These are phyloP conservation scores for Bruguiera parviflora DNA, from an alignment of 345 rosid species.

Conservation along the genomic window DNA sequence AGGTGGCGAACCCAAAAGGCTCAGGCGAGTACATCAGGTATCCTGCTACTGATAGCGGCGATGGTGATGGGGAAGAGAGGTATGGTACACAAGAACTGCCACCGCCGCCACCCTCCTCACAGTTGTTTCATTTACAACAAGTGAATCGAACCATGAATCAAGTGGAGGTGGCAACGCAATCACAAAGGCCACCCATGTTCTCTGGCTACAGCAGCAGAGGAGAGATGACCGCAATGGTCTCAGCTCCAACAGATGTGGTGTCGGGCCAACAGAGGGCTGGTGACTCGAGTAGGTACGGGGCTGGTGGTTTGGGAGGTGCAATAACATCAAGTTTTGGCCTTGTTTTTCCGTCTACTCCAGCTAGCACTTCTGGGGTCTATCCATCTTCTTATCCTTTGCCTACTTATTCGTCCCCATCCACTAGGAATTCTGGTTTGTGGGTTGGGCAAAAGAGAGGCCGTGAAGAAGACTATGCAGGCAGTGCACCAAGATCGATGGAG, in stretches of 20 bases:
- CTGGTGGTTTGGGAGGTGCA: conserved; percentile 8
- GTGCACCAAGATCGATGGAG: conserved; percentile 21
- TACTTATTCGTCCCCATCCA: conserved; percentile 16
- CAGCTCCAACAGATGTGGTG: conserved; percentile 63
- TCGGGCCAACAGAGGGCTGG: conserved; percentile 31
- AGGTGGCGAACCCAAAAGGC: conserved; percentile 38
- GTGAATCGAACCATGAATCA: background rate
- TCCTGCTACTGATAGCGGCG: conserved; percentile 6
- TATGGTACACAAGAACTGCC: background rate
- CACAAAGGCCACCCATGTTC: conserved; percentile 22
- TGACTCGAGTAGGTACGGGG: background rate
- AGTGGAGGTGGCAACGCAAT: background rate
- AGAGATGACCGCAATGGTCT: conserved; percentile 74
- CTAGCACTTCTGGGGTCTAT: background rate
- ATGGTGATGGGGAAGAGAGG: conserved; percentile 1
- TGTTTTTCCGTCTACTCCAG: conserved; percentile 3
- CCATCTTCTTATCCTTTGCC: conserved; percentile 24
- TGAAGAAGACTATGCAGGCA: conserved; percentile 22
- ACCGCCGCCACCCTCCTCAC: background rate
- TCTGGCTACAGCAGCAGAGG: conserved; percentile 32
- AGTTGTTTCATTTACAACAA: background rate
- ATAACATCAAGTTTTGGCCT: conserved; percentile 16
- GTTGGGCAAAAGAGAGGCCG: conserved; percentile 41
- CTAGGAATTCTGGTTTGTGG: conserved; percentile 23
- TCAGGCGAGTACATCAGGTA: conserved; percentile 11